Conservation (phyloP, 441 rosid species). For the Pelargonium australe region DNA sequence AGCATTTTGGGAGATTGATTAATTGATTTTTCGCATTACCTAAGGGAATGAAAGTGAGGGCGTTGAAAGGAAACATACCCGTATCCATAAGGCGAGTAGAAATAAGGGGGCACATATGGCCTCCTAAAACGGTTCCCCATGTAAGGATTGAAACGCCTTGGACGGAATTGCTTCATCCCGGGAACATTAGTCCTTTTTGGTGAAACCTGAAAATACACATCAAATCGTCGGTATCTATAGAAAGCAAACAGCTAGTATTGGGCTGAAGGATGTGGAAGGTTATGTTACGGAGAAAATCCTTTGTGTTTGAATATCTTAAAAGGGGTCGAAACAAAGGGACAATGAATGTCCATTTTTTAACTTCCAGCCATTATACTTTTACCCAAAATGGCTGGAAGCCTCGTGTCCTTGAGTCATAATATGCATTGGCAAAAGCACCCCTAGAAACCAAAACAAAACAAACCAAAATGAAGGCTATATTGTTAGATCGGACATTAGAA, state of each 20-base stretch:
- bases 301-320: background rate
- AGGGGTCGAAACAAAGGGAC: too few species aligned
- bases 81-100: conserved; percentile 76
- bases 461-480: too few species aligned
- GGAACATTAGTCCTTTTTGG: conserved; percentile 90
- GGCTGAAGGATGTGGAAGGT: background rate
- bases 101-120: conserved; percentile 66
- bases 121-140: conserved; percentile 62
- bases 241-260: too few species aligned
- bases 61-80: conserved; percentile 42
- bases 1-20: conserved; percentile 9
- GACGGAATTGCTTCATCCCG: conserved; percentile 80
- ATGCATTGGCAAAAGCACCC: too few species aligned
- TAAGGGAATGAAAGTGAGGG: background rate
- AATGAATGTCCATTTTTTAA: too few species aligned
- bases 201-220: conserved; percentile 52
- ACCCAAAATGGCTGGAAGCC: too few species aligned
- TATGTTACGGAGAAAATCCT: background rate
- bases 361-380: too few species aligned
- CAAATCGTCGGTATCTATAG: conserved; percentile 2
- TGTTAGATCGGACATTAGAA: too few species aligned
- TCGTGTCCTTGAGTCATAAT: too few species aligned
- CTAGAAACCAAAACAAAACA: too few species aligned
- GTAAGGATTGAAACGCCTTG: conserved; percentile 65
- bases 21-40: too few species aligned